A percentile compares a stretch with the other conserved stretches of the same genome.
phyloP scores from a whole-genome alignment of 2,329 filamentous ascomycete genomes.

The Neonectria hederae region DNA sequence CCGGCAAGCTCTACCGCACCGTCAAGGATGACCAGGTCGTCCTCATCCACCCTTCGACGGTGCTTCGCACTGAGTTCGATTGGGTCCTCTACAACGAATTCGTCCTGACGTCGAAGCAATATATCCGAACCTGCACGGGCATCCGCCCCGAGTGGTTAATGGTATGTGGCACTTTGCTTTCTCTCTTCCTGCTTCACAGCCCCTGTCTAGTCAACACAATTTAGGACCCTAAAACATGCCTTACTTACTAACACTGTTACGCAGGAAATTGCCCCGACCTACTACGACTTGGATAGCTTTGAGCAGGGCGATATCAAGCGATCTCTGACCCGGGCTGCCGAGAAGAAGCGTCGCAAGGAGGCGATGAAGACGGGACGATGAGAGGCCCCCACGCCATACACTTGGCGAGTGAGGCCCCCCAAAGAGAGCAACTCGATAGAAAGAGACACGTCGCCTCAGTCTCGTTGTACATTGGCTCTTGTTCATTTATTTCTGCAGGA shows the following conservation, averaged over 20 bases:
- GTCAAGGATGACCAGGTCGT: slow-evolving; percentile 97
- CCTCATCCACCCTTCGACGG: slow-evolving; percentile 91
- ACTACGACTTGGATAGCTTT: slow-evolving; percentile 88
- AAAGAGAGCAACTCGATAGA: slow-evolving; percentile 7
- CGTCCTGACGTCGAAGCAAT: slow-evolving; percentile 97
- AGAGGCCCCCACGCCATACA: slow-evolving; percentile 38
- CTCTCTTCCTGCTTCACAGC: neutral
- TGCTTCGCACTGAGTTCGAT: slow-evolving; percentile 86
- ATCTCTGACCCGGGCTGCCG: slow-evolving; percentile 64
- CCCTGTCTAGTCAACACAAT: slow-evolving; percentile 1
- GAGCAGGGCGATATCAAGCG: slow-evolving; percentile 87
- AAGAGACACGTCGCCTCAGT: slow-evolving; percentile 8
- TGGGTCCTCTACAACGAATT: slow-evolving; percentile 99
- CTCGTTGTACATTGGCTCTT: slow-evolving; percentile 1
- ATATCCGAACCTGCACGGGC: slow-evolving; percentile 91
- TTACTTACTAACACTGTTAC: slow-evolving; percentile 25
- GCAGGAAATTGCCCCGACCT: slow-evolving; percentile 90
- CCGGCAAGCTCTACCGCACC: slow-evolving; percentile 90
- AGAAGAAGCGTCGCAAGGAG: slow-evolving; percentile 69
- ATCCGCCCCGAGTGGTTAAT: slow-evolving; percentile 95
- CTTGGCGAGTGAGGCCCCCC: slow-evolving; percentile 13
- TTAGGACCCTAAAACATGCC: slow-evolving; percentile 7
- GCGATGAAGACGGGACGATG: slow-evolving; percentile 62
- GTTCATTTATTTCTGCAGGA: slow-evolving; percentile 9
- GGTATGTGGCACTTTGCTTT: slow-evolving; percentile 60